Evolutionary conservation across 108 stramenopile species (phyloP).

Genomic region (Mediolabrus comicus): DNA sequence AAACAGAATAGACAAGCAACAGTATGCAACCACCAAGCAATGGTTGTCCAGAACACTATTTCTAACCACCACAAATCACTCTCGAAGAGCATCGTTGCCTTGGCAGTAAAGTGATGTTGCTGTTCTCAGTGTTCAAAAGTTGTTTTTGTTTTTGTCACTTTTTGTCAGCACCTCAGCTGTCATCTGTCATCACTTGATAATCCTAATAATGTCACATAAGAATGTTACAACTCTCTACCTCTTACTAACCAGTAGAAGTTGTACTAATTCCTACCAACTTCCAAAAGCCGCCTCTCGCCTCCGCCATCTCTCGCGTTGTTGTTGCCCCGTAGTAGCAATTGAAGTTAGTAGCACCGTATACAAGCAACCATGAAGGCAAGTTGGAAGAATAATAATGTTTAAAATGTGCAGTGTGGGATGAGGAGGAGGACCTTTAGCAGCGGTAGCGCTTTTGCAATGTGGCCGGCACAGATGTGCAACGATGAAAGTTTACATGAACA

Average conservation of each 20-base stretch:
- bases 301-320: background rate
- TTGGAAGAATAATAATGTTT: background rate
- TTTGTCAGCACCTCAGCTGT: background rate
- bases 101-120: too few relatives aligned
- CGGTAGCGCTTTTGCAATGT: slow-evolving; percentile 2
- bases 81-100: too few relatives aligned
- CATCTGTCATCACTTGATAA: too few relatives aligned
- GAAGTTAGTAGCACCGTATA: background rate
- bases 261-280: background rate
- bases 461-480: background rate
- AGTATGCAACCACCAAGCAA: too few relatives aligned
- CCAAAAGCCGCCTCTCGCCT: background rate
- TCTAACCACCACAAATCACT: too few relatives aligned
- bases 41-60: too few relatives aligned
- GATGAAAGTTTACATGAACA: background rate
- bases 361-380: slow-evolving; percentile 44
- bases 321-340: background rate
- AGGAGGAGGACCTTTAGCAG: background rate
- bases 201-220: too few relatives aligned
- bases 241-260: background rate
- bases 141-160: background rate
- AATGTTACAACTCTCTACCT: too few relatives aligned
- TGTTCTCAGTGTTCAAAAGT: too few relatives aligned
- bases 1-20: too few relatives aligned
- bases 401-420: background rate